phyloP scores from a whole-genome alignment of 2,329 filamentous ascomycete genomes.

The Penicillium sp. region DNA sequence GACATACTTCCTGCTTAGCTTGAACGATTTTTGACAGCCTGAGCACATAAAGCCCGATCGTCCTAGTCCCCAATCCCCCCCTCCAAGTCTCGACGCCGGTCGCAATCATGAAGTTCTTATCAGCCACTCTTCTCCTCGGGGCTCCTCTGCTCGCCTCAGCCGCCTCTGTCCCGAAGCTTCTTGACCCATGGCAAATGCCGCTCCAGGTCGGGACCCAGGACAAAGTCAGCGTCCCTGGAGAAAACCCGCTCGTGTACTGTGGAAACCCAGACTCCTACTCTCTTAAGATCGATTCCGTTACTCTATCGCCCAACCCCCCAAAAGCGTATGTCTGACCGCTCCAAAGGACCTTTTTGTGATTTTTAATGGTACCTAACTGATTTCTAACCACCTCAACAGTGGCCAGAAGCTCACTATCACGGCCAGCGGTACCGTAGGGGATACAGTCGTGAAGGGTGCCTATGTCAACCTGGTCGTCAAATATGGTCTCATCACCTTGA shows the following conservation, averaged over 20 bases:
- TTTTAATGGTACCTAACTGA: slow-evolving; percentile 8
- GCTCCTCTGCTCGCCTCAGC: slow-evolving; percentile 46
- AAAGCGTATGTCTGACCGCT: slow-evolving; percentile 64
- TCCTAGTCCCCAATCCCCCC: not conserved
- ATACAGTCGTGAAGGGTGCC: slow-evolving; percentile 74
- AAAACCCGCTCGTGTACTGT: slow-evolving; percentile 84
- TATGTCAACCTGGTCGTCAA: slow-evolving; percentile 84
- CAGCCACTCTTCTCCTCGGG: slow-evolving; percentile 43
- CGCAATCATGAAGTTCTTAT: slow-evolving; percentile 44
- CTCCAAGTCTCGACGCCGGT: not conserved
- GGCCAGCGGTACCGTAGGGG: slow-evolving; percentile 71
- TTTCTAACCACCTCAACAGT: slow-evolving; percentile 49
- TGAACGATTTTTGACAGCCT: not conserved
- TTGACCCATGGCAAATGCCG: slow-evolving; percentile 52
- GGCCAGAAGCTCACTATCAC: slow-evolving; percentile 76
- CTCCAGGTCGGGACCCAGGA: slow-evolving; percentile 47
- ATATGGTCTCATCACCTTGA: slow-evolving; percentile 87
- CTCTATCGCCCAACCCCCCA: slow-evolving; percentile 84
- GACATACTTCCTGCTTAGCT: not conserved
- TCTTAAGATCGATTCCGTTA: slow-evolving; percentile 74
- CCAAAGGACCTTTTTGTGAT: not conserved
- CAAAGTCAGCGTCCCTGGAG: slow-evolving; percentile 70
- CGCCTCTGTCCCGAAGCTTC: slow-evolving; percentile 48
- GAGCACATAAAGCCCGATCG: not conserved
- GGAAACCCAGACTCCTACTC: slow-evolving; percentile 68